Conservation (phyloP, 2,329 filamentous ascomycete species). For the Camptophora hylomeconis region DNA sequence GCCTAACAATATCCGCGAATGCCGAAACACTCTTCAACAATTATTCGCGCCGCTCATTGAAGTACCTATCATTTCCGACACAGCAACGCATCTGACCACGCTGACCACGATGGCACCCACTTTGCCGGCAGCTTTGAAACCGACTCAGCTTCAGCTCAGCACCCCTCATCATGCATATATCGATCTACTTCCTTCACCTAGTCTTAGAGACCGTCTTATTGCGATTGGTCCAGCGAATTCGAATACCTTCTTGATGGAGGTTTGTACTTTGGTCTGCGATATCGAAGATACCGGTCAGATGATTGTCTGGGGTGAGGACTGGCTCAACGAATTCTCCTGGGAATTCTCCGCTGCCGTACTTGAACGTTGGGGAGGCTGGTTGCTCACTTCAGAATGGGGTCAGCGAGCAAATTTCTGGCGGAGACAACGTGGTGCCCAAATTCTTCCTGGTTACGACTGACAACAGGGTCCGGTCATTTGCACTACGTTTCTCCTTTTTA, state of each 20-base stretch:
- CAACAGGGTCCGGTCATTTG: background rate
- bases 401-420: slow-evolving; percentile 31
- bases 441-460: slow-evolving; percentile 23
- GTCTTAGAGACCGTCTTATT: slow-evolving; percentile 27
- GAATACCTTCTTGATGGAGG: slow-evolving; percentile 25
- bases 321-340: slow-evolving; percentile 30
- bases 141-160: slow-evolving; percentile 26
- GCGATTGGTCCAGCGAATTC: slow-evolving; percentile 23
- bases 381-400: slow-evolving; percentile 26
- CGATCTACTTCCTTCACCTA: slow-evolving; percentile 29
- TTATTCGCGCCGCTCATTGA: slow-evolving; percentile 26
- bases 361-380: slow-evolving; percentile 27
- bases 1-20: slow-evolving; percentile 24
- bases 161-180: slow-evolving; percentile 30
- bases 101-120: slow-evolving; percentile 20
- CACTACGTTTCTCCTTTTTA: too few species aligned
- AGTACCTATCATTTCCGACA: slow-evolving; percentile 20
- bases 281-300: slow-evolving; percentile 26
- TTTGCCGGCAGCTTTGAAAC: slow-evolving; percentile 24
- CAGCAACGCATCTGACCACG: slow-evolving; percentile 23
- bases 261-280: slow-evolving; percentile 24
- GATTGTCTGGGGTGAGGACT: slow-evolving; percentile 32
- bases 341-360: slow-evolving; percentile 28
- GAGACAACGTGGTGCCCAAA: slow-evolving; percentile 23
- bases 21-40: slow-evolving; percentile 22